Evolutionary conservation across 768 basidiomycete species (phyloP), one percentile per base, ranked within the genome.

Genomic region (Serpula lacrymans): DNA sequence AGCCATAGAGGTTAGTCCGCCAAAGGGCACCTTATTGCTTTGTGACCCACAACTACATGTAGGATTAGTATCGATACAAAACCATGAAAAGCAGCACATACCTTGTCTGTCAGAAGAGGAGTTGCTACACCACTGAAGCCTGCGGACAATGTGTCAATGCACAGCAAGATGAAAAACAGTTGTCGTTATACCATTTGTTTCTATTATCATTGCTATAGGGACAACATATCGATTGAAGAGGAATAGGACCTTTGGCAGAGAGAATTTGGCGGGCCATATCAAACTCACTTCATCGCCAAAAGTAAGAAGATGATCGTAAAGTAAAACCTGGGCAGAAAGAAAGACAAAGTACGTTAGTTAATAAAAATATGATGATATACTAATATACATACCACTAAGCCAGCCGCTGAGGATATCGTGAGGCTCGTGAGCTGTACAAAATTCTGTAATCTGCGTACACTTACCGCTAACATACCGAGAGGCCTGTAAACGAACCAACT

Each of bases 231-330:
- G 64, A 39, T 62, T 56, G 21, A 64, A 42, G 23, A 67, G 31
- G 46, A 66, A 66, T 13, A 67, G 33, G 14, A 55, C 41, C 27
- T 68, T 67, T 29, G 61, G 53, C 6, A 51, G 23, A 10, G 62
- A 55, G 3, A 42, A 33, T 14, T 14, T 48, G 1, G 65, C 61
- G 3, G 21, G 48, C 65, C 65, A 67, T 21, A 67, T 51, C 16
- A 59, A 38, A 36, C 39, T 29, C 10, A 66, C 60, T 51, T 67
- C 64, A 16, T 64, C 62, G 11, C 45, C 36, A 21, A 65, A 48
- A 0, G 65, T 67, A 28, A 65, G 45, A 32, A 61, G 20, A 24
- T 65, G 58, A 34, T 65, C 64, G 50, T 62, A 67, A 17, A 64
- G 42, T 8, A 64, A 46, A 13, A 60, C 39, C 67, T 65, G 45